Conservation (phyloP, 192 early-diverging fungal genomes). For the Phlyctochytrium arcticum region DNA sequence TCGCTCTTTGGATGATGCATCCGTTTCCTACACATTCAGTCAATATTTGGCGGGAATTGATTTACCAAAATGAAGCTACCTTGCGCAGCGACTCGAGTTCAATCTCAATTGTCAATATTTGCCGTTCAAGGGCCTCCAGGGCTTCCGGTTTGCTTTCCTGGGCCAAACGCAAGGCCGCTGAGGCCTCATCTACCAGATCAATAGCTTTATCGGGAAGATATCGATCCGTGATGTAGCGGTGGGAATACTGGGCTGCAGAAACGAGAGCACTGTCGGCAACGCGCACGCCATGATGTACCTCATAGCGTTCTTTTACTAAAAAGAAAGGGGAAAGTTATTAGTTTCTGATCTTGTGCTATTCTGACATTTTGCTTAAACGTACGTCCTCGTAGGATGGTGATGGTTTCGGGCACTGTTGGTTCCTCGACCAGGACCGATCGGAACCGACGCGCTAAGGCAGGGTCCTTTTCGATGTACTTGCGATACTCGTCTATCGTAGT, state of each 20-base stretch:
- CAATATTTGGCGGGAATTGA: neutral
- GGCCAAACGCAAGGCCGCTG: constrained; percentile 81
- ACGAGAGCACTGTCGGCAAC: constrained; percentile 60
- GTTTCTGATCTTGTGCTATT: neutral
- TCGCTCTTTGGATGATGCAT: constrained; percentile 64
- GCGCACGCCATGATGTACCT: constrained; percentile 62
- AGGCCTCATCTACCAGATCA: constrained; percentile 81
- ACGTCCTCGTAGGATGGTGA: constrained; percentile 60
- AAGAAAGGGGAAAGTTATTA: neutral
- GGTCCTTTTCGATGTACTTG: constrained; percentile 72
- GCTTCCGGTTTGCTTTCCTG: constrained; percentile 86
- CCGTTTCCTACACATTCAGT: constrained; percentile 58
- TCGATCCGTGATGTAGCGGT: constrained; percentile 63
- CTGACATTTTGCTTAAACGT: neutral
- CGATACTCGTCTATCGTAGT: constrained; percentile 87
- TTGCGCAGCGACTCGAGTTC: constrained; percentile 80
- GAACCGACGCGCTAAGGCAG: constrained; percentile 64
- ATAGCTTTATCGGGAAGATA: constrained; percentile 67
- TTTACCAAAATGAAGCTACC: constrained; percentile 22
- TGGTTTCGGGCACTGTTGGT: constrained; percentile 57
- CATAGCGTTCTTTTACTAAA: constrained; percentile 59
- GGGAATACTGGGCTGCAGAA: constrained; percentile 55
- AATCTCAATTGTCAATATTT: constrained; percentile 77
- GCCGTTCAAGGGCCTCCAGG: constrained; percentile 82
- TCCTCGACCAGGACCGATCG: constrained; percentile 58